phyloP scores from a whole-genome alignment of 257 asterid genomes.

The Solanum megistacrolobum region DNA sequence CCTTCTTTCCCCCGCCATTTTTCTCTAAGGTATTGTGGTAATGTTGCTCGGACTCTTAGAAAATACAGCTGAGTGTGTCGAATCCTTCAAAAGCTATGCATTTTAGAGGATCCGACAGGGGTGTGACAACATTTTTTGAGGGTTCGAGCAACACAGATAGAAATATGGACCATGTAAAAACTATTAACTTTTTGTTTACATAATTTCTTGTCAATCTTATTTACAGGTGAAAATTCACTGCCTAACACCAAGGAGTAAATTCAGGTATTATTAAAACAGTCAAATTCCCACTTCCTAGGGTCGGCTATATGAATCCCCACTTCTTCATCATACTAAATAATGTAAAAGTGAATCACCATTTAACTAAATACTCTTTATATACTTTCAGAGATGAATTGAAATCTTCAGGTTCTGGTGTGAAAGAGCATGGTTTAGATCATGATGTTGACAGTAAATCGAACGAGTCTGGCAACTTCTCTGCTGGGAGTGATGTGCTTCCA shows the following conservation, averaged over 20 bases:
- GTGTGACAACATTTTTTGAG: not conserved
- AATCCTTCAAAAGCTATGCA: not conserved
- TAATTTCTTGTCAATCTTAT: not conserved
- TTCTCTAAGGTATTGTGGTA: not conserved
- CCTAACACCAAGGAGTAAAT: constrained; percentile 37
- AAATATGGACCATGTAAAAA: not conserved
- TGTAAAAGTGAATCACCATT: not conserved
- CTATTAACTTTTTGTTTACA: not conserved
- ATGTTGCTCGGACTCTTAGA: not conserved
- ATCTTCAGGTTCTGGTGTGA: constrained; percentile 19
- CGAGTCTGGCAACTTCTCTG: constrained; percentile 26
- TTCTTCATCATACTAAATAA: not conserved
- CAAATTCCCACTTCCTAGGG: not conserved
- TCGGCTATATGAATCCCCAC: not conserved
- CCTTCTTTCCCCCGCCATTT: not conserved
- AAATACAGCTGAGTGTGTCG: not conserved
- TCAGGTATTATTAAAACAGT: constrained; percentile 35
- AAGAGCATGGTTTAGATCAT: constrained; percentile 19
- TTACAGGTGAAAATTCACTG: constrained; percentile 75
- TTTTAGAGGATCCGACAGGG: not conserved
- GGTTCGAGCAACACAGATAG: not conserved
- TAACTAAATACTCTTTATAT: constrained; percentile 5
- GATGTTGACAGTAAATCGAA: constrained; percentile 19
- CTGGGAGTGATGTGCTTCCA: constrained; percentile 15
- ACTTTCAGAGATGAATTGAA: constrained; percentile 42